Conservation (phyloP, 805 yeast species). For the Monosporozyma yasuniensis region DNA sequence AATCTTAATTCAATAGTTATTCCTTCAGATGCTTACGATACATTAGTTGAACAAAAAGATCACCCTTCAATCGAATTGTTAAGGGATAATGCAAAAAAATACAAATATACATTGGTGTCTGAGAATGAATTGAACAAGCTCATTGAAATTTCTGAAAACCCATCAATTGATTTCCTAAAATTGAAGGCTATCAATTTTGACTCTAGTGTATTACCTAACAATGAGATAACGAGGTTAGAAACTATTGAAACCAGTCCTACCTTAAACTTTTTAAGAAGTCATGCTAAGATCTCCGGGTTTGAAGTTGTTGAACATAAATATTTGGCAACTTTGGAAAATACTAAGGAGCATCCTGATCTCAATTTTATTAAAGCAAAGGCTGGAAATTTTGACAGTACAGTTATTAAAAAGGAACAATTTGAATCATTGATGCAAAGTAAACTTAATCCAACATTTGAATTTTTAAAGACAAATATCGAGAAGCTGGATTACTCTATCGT, state of each 20-base stretch:
- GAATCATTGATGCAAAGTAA: conserved; percentile 5
- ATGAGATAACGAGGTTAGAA: not conserved
- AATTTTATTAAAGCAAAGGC: not conserved
- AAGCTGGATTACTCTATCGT: not conserved
- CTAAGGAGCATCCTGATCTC: not conserved
- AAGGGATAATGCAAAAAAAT: conserved; percentile 11
- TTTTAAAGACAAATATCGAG: conserved; percentile 8
- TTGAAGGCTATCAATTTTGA: conserved; percentile 1
- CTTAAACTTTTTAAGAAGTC: not conserved
- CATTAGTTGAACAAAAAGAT: not conserved
- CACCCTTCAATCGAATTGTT: not conserved
- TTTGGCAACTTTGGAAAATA: conserved; percentile 7
- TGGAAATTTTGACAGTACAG: not conserved
- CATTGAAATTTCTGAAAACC: conserved; percentile 10
- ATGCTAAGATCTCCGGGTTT: not conserved
- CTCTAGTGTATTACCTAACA: not conserved
- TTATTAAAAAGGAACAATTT: conserved; percentile 6
- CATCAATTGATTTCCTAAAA: conserved; percentile 1
- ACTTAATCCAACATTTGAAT: conserved; percentile 16
- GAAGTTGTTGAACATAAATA: not conserved
- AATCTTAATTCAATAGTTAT: not conserved
- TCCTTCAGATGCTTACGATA: not conserved
- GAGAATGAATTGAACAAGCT: conserved; percentile 8
- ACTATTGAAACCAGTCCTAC: not conserved
- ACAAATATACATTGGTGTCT: not conserved